A percentile compares a stretch with the other conserved stretches of the same genome.
Conservation (phyloP, 208 protist species). For the Borovskyia barvae region DNA sequence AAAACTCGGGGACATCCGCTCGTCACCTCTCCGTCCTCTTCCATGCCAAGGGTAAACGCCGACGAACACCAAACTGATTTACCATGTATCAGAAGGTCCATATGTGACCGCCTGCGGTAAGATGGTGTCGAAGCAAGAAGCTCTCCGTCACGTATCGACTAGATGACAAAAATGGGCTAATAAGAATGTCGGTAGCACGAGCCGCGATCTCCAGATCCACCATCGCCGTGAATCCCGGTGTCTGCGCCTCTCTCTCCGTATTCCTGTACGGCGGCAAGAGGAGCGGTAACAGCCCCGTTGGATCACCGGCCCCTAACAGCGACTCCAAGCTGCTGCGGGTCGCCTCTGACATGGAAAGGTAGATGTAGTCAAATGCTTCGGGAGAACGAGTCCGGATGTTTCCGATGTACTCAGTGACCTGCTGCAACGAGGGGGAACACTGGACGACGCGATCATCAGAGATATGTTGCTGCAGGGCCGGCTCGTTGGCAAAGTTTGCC, state of each 20-base stretch:
- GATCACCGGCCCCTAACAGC: conserved; percentile 12
- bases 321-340: conserved; percentile 24
- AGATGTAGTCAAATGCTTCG: conserved; percentile 22
- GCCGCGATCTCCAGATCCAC: conserved; percentile 42
- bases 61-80: background rate
- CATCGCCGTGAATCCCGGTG: conserved; percentile 29
- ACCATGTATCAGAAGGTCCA: conserved; percentile 42
- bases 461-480: conserved; percentile 15
- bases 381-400: background rate
- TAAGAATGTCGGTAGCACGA: conserved; percentile 27
- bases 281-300: conserved; percentile 13
- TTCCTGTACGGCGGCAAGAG: conserved; percentile 12
- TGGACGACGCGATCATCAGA: conserved; percentile 22
- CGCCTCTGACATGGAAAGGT: conserved; percentile 29
- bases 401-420: conserved; percentile 30
- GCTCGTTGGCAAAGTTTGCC: conserved; percentile 31
- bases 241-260: background rate
- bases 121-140: conserved; percentile 39
- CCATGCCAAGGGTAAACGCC: background rate
- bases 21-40: too few relatives aligned
- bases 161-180: conserved; percentile 34
- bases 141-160: conserved; percentile 49
- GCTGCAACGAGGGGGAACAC: conserved; percentile 33
- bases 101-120: conserved; percentile 22
- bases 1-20: background rate